Percentiles rank a stretch among this genome's conserved stretches.
phyloP scores from a whole-genome alignment of 1,284 basidiomycete genomes.

The Rhodofomes roseus region DNA sequence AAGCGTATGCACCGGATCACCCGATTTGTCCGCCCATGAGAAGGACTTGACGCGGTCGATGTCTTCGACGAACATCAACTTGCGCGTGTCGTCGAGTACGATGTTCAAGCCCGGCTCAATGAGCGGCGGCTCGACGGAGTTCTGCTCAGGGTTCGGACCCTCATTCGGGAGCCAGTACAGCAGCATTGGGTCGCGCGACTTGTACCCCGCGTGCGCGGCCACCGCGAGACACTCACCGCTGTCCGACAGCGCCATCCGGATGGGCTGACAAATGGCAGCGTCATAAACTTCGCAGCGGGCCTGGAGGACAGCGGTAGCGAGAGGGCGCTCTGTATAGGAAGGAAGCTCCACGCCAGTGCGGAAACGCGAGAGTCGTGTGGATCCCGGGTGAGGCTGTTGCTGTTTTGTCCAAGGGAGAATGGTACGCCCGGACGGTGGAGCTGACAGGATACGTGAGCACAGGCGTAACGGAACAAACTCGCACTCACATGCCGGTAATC shows the following conservation, averaged over 20 bases:
- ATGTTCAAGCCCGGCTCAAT: slow-evolving; percentile 14
- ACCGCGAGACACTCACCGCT: slow-evolving; percentile 27
- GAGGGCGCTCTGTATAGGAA: slow-evolving; percentile 14
- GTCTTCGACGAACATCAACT: slow-evolving; percentile 25
- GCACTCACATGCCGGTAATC: background rate
- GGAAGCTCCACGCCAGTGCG: slow-evolving; percentile 15
- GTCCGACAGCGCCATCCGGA: slow-evolving; percentile 22
- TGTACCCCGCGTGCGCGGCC: slow-evolving; percentile 30
- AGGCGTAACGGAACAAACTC: background rate
- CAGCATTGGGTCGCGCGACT: slow-evolving; percentile 31
- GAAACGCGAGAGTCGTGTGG: slow-evolving; percentile 34
- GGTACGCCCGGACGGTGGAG: background rate
- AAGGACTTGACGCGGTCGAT: slow-evolving; percentile 24
- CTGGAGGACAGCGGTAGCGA: slow-evolving; percentile 29
- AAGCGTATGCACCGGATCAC: background rate
- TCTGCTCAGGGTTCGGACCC: background rate
- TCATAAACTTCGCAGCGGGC: slow-evolving; percentile 34
- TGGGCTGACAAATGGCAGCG: slow-evolving; percentile 18
- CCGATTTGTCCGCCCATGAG: slow-evolving; percentile 8
- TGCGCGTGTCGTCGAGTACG: slow-evolving; percentile 18
- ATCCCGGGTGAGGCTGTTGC: background rate
- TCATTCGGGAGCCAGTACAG: slow-evolving; percentile 23
- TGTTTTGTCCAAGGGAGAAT: background rate
- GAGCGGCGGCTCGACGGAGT: slow-evolving; percentile 12
- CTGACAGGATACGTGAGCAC: background rate